A percentile compares a stretch with the other conserved stretches of the same genome.
phyloP scores from a whole-genome alignment of 2,329 filamentous ascomycete genomes.

The Lachnellula willkommii region DNA sequence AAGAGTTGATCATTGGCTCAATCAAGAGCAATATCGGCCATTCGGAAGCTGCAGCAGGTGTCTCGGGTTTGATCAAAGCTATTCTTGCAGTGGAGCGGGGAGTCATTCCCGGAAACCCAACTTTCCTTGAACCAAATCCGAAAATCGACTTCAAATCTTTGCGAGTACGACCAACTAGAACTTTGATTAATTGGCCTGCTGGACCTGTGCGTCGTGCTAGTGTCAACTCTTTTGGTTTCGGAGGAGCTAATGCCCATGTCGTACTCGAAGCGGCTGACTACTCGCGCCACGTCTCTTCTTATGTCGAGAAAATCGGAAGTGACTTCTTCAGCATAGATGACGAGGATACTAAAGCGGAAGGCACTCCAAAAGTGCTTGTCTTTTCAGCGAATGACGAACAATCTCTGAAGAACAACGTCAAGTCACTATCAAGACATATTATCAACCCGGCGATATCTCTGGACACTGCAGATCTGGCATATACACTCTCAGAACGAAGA shows the following conservation, averaged over 20 bases:
- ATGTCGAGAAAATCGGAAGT: background rate
- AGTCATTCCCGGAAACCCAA: conserved; percentile 37
- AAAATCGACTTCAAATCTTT: conserved; percentile 6
- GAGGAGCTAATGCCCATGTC: conserved; percentile 14
- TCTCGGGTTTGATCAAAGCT: conserved; percentile 36
- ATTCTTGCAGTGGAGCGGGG: conserved; percentile 37
- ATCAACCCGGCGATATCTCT: conserved; percentile 4
- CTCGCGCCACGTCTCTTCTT: background rate
- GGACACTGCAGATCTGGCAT: conserved; percentile 15
- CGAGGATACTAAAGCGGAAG: background rate
- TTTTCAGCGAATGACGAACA: conserved; percentile 10
- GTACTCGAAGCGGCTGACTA: background rate
- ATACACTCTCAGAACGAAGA: conserved; percentile 22
- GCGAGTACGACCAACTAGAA: conserved; percentile 19
- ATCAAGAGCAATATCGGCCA: conserved; percentile 28
- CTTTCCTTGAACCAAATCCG: conserved; percentile 35
- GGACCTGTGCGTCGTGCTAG: conserved; percentile 42
- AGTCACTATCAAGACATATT: conserved; percentile 1
- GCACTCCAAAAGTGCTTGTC: background rate
- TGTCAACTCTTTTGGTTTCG: conserved; percentile 27
- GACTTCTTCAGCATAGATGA: background rate
- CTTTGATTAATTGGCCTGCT: conserved; percentile 12
- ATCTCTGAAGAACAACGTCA: conserved; percentile 1
- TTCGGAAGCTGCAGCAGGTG: conserved; percentile 33
- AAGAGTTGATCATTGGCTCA: conserved; percentile 5